Conservation (phyloP, 208 protist genomes). For the Acanthamoeba quina region DNA sequence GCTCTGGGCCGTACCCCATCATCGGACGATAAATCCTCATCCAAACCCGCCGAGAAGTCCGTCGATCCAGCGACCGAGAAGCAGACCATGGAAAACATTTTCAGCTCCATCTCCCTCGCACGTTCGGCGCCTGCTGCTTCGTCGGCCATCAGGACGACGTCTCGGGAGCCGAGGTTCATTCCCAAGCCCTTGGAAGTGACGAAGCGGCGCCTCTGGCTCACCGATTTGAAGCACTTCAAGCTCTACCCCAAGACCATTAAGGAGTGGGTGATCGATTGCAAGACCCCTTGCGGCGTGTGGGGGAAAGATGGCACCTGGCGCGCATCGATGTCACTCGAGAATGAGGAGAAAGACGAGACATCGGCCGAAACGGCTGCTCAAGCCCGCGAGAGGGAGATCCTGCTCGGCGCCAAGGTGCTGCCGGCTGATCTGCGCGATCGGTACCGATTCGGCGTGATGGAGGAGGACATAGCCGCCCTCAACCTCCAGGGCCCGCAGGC, state of each 20-base stretch:
- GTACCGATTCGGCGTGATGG: constrained; percentile 39
- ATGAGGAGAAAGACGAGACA: background rate
- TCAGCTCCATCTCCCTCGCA: no score
- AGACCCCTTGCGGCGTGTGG: constrained; percentile 37
- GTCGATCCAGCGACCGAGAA: no score
- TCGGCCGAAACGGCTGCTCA: constrained; percentile 9
- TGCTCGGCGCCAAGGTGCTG: constrained; percentile 39
- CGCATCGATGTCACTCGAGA: background rate
- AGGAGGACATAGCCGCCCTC: constrained; percentile 52
- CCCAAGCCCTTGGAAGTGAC: background rate
- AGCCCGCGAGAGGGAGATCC: background rate
- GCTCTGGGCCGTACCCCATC: no score
- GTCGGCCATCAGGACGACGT: background rate
- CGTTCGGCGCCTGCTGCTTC: no score
- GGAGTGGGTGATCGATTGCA: constrained; percentile 55
- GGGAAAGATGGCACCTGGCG: constrained; percentile 14
- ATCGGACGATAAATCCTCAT: no score
- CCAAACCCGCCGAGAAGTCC: no score
- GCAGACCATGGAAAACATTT: no score
- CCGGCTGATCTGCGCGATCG: constrained; percentile 16
- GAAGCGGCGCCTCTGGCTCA: background rate
- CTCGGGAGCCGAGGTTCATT: background rate
- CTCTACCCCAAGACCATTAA: constrained; percentile 69
- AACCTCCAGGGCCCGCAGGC: background rate
- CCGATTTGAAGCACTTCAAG: constrained; percentile 65